phyloP scores from a whole-genome alignment of 169 alveolate genomes.

The Ophryocystis elektroscirrha region DNA sequence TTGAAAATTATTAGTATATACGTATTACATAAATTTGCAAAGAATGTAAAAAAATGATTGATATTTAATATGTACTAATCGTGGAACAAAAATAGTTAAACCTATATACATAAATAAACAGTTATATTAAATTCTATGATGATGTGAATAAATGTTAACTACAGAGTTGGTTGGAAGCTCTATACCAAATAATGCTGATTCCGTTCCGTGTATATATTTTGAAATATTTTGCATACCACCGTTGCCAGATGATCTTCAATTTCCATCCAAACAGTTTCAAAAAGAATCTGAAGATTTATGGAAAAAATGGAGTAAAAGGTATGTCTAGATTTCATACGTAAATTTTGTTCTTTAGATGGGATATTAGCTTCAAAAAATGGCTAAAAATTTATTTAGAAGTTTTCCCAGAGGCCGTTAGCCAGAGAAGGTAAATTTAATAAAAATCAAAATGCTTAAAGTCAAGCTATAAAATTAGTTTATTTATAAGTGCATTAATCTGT shows the following conservation, averaged over 20 bases:
- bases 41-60: neutral
- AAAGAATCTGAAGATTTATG: constrained; percentile 20
- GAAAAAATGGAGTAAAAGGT: constrained; percentile 21
- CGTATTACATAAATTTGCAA: neutral
- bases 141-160: constrained; percentile 9
- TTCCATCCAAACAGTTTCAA: constrained; percentile 24
- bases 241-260: constrained; percentile 28
- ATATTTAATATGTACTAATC: neutral
- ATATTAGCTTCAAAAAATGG: constrained; percentile 22
- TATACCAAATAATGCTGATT: constrained; percentile 9
- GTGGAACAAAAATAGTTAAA: constrained; percentile 1
- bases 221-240: constrained; percentile 32
- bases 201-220: constrained; percentile 17
- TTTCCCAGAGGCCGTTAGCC: constrained; percentile 33
- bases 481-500: too few relatives aligned
- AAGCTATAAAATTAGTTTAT: too few relatives aligned
- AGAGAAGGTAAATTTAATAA: too few relatives aligned
- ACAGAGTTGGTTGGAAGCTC: constrained; percentile 20
- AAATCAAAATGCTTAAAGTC: too few relatives aligned
- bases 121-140: constrained; percentile 3
- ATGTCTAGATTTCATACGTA: too few relatives aligned
- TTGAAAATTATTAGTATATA: too few relatives aligned
- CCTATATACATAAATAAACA: neutral
- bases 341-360: too few relatives aligned
- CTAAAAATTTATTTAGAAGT: constrained; percentile 23